phyloP scores from a whole-genome alignment of 1,284 basidiomycete species.

The Irpex sp. region DNA sequence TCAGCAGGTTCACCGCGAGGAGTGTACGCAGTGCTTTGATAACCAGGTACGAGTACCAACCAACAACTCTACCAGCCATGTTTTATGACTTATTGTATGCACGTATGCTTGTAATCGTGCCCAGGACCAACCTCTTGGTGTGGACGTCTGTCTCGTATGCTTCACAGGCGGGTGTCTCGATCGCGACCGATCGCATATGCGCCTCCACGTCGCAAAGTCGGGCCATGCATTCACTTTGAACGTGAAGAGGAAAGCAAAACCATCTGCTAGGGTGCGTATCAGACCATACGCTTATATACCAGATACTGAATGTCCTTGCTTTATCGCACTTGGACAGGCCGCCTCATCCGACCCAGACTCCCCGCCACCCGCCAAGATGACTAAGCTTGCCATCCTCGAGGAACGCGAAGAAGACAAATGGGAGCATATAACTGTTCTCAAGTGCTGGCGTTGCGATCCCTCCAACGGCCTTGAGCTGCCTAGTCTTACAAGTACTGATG shows the following conservation, averaged over 20 bases:
- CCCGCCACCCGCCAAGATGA: constrained; percentile 76
- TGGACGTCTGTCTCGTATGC: constrained; percentile 90
- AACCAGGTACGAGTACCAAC: constrained; percentile 62
- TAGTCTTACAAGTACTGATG: constrained; percentile 20
- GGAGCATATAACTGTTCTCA: constrained; percentile 63
- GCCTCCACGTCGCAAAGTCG: constrained; percentile 66
- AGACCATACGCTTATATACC: neutral
- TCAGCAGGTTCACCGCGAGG: constrained; percentile 75
- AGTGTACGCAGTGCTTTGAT: constrained; percentile 97
- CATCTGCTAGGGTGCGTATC: constrained; percentile 61
- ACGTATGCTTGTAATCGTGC: neutral
- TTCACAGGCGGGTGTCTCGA: constrained; percentile 90
- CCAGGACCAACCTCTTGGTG: constrained; percentile 71
- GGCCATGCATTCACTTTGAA: constrained; percentile 82
- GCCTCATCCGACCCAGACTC: constrained; percentile 54
- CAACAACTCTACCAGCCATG: no score
- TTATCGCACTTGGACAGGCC: neutral
- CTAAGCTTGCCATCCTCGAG: constrained; percentile 84
- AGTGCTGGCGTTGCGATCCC: constrained; percentile 75
- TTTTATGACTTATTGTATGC: neutral
- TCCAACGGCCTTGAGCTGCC: constrained; percentile 49
- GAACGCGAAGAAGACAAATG: constrained; percentile 90
- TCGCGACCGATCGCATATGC: constrained; percentile 63
- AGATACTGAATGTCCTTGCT: neutral
- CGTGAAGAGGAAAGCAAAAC: constrained; percentile 73